Evolutionary conservation across 2,329 filamentous ascomycete species (phyloP), one percentile per base, ranked within the genome.

Genomic region (Sporothrix euskadiensis): DNA sequence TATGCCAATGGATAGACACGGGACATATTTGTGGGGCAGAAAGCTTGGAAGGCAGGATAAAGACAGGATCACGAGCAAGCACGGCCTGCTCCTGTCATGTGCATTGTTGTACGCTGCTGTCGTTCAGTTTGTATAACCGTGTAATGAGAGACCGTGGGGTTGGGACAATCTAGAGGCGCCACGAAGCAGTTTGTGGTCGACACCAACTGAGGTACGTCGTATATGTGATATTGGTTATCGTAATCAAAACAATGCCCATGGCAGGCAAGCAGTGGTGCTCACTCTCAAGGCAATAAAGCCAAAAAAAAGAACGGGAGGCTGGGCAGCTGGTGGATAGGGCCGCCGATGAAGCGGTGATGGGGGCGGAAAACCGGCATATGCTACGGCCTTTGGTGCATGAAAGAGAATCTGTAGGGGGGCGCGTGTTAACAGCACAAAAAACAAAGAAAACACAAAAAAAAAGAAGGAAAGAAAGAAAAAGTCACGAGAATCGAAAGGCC

Each of bases 111-210:
- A 59, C 10, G 7, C 26, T n/a, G 54, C 30, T 9, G 52, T 30
- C 35, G 47, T 39, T 35, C 12, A 39, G 19, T 32, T 56, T 35
- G 70, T 72, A 56, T 72, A 56, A 56, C 70, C 59, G 70, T 59
- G 59, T 56, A 44, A 72, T 66, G 57, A 44, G 44, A 22, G 35
- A 66, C 57, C 59, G 47, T 41, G 56, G 69, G 56, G 56, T 30
- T 63, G 41, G 56, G 52, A 63, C 30, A 71, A 47, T 52, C 44
- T 56, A 26, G 2, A 56, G 35, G 22, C 12, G 22, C 39, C 35
- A 26, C 22, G 41, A 41, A 49, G 54, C 39, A 72, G 41, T 30
- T 75, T 69, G 57, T 69, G 57, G 8, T 9, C 3, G 32, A n/a
- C 7, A 22, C 2, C 2, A 26, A 26, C 16, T n/a, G 9, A 26